Base-by-base conservation (phyloP, 1,284 basidiomycete genomes). In the Ganoderma meredithae region DNA sequence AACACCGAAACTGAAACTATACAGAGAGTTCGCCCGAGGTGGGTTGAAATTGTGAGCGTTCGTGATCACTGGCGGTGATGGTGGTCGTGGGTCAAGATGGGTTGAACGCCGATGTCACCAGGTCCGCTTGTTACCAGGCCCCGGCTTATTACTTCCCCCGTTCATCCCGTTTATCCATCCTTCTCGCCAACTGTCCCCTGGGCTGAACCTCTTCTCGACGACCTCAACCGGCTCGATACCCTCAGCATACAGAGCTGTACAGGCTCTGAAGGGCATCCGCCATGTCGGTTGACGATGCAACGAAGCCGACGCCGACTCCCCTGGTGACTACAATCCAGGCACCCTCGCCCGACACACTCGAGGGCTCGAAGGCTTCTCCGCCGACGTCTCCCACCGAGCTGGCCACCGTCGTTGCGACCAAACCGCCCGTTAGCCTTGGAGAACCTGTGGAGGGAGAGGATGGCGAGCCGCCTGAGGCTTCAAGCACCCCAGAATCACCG, bases 391-490 rank as follows among this genome's bases (percentile, higher is more conserved):
- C 71, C 6, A 60, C 39, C 19, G 67, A 68, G 6, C 44, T 70
- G 12, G 61, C 69, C 9, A 70, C 71, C 3, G 71, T 69, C 12
- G 68, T 69, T 27, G 65, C 69, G 4, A 58, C 60, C 10, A 69
- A 69, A 39, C 67, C 71, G 3, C 69, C 71, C 1, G 41, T 31
- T 1, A 15, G 31, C 1, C 40, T 68, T 2, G 62, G 59, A 39
- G 41, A 19, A 22, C 8, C 52, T 3, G 6, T 31, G 17, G 55
- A 59, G 47, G 10, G 22, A 1, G 63, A 53, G 2, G 62, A 60
- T 1, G 36, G 40, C 40, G 8, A 17, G 44, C 1, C 13, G 4
- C 13, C 22, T 4, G 47, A 39, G 13, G n/a, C 60, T 44, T 49
- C 65, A 13, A 17, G 17, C 19, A 41, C 44, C n/a, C 60, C 64